Base-by-base conservation (phyloP, 208 protist species). In the Trypanosoma mega region DNA sequence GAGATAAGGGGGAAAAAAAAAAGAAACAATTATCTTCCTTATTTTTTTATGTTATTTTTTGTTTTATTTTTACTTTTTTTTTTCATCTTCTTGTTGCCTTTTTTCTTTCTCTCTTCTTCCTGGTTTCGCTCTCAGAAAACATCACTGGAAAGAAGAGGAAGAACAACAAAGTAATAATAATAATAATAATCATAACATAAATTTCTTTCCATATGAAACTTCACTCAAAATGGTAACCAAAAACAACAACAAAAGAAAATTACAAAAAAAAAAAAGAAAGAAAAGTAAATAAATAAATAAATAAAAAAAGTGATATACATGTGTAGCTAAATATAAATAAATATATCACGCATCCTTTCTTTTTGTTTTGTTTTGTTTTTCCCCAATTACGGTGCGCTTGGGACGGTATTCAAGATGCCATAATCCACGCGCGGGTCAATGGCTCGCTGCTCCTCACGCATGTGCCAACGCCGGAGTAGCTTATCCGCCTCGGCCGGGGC, bases 351-450 rank as follows among this genome's bases (percentile, higher is more conserved):
- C n/a, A n/a, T n/a, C n/a, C n/a, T n/a, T 39, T 39, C 6, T 6
- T 39, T 6, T 12, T 16, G 6, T 39, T 6, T 12, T 12, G 34
- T 12, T 12, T 39, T 12, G 6, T 12, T 20, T 36, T 14, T 31
- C 8, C 16, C 31, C n/a, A 24, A 23, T 55, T 46, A 66, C 54
- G 30, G 20, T 29, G 55, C 14, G 20, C 41, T 53, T 0, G 27
- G 41, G 6, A 64, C 72, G 34, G 72, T 61, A 53, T 72, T 73
- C 14, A 85, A 50, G 16, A 83, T 65, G 20, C 86, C 82, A 56
- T 76, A 85, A 4, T 80, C 41, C 45, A 76, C 46, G 24, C 34
- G 50, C 1, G 82, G 82, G 61, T 93, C 80, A 2, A 68, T 37
- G 26, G 45, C 27, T n/a, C 66, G 45, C 8, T 56, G 58, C 14